Conservation (phyloP, 1,284 basidiomycete genomes). For the Rhodotorula sp. region DNA sequence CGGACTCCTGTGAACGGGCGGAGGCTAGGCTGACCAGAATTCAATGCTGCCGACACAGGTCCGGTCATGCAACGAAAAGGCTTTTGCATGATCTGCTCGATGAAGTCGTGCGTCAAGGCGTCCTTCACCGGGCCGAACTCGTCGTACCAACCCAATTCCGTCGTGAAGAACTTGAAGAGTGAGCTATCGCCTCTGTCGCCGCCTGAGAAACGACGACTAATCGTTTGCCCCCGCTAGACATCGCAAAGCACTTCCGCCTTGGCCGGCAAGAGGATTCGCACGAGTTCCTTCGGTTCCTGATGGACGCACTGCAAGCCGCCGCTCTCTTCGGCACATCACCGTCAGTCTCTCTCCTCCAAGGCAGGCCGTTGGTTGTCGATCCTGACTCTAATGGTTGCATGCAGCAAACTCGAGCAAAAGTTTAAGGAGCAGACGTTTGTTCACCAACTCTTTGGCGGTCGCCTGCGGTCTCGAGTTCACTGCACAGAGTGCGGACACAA, state of each 20-base stretch:
- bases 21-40: neutral
- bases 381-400: too few species aligned
- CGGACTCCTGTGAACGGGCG: neutral
- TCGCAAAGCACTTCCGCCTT: conserved; percentile 84
- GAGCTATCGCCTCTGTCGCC: conserved; percentile 8
- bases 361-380: too few species aligned
- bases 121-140: conserved; percentile 44
- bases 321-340: conserved; percentile 24
- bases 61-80: conserved; percentile 42
- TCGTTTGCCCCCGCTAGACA: conserved; percentile 56
- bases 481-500: conserved; percentile 79
- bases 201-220: neutral
- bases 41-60: conserved; percentile 27
- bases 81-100: conserved; percentile 76
- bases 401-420: conserved; percentile 38
- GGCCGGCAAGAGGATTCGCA: conserved; percentile 98
- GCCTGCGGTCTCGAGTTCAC: conserved; percentile 86
- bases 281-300: conserved; percentile 92
- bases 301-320: conserved; percentile 60
- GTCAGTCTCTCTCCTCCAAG: neutral
- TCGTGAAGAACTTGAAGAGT: conserved; percentile 42
- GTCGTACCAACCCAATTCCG: conserved; percentile 29
- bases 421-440: conserved; percentile 91
- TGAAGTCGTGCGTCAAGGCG: conserved; percentile 59
- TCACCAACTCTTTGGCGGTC: conserved; percentile 89